Evolutionary conservation across 345 rosid genomes (phyloP).

Genomic region (Balakata baccata): DNA sequence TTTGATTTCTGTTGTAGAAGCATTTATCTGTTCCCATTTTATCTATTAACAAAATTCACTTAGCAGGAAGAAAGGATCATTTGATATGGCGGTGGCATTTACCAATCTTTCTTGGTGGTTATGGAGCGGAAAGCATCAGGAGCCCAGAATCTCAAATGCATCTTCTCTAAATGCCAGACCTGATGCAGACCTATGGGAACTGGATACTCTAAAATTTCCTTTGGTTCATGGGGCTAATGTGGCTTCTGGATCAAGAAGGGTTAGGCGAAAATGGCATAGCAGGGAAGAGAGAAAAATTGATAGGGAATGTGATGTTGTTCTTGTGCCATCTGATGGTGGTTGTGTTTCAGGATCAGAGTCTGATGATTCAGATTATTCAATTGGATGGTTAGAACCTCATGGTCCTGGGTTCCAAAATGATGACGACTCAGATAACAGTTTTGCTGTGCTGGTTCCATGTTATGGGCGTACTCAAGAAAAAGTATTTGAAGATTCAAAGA

Average conservation of each 20-base stretch:
- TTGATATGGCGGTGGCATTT: slow-evolving; percentile 54
- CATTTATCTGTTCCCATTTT: not conserved
- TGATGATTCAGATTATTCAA: slow-evolving; percentile 66
- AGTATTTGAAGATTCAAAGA: slow-evolving; percentile 29
- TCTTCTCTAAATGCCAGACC: slow-evolving; percentile 33
- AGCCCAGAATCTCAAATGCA: slow-evolving; percentile 43
- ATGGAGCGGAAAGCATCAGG: slow-evolving; percentile 54
- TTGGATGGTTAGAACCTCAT: slow-evolving; percentile 83
- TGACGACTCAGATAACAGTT: slow-evolving; percentile 56
- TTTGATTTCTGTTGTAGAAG: not conserved
- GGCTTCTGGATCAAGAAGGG: slow-evolving; percentile 53
- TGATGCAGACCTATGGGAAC: slow-evolving; percentile 44
- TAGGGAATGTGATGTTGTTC: slow-evolving; percentile 63
- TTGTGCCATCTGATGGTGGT: slow-evolving; percentile 74
- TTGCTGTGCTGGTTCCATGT: slow-evolving; percentile 72
- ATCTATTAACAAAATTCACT: not conserved
- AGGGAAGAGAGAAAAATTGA: slow-evolving; percentile 67
- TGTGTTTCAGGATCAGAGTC: slow-evolving; percentile 76
- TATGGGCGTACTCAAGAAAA: slow-evolving; percentile 44
- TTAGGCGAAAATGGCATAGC: slow-evolving; percentile 60
- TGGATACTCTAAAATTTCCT: slow-evolving; percentile 59
- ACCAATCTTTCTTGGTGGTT: slow-evolving; percentile 62
- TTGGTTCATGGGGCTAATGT: slow-evolving; percentile 33
- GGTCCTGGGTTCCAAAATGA: slow-evolving; percentile 60
- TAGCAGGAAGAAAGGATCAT: not conserved